phyloP scores from a whole-genome alignment of 352 stramenopile species.

The Pythium phragmiticola region DNA sequence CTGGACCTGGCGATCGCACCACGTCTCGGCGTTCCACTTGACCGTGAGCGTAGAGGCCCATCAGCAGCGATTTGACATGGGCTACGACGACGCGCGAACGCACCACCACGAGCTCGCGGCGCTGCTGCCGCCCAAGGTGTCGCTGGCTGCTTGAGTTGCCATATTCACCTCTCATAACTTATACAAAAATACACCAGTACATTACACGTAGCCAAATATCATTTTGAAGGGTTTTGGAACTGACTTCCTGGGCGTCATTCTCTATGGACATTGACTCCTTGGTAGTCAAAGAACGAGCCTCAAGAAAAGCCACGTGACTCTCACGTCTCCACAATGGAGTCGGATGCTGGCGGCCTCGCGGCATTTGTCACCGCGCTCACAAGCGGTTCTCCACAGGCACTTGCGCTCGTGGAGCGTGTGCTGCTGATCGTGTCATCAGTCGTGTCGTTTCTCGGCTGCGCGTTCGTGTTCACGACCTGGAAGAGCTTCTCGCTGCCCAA shows the following conservation, averaged over 20 bases:
- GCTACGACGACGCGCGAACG: slow-evolving; percentile 55
- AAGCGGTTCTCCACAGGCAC: slow-evolving; percentile 10
- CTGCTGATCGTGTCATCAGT: slow-evolving; percentile 49
- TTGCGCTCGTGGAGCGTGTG: slow-evolving; percentile 45
- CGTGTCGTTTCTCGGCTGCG: slow-evolving; percentile 65
- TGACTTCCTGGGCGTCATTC: slow-evolving; percentile 10
- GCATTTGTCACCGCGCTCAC: slow-evolving; percentile 7
- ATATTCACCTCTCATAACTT: slow-evolving; percentile 11
- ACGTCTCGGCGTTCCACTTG: slow-evolving; percentile 53
- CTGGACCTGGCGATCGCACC: slow-evolving; percentile 61
- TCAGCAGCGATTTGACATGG: slow-evolving; percentile 54
- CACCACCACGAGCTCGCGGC: slow-evolving; percentile 52
- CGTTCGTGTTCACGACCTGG: slow-evolving; percentile 70
- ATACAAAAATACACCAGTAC: neutral
- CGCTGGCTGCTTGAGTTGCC: neutral
- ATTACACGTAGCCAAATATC: neutral
- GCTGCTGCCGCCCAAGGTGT: slow-evolving; percentile 34
- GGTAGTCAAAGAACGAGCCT: neutral
- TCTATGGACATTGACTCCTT: too few relatives aligned
- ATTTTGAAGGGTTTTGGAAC: neutral
- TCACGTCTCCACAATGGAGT: neutral
- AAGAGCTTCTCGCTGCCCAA: slow-evolving; percentile 63
- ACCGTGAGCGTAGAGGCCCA: slow-evolving; percentile 51
- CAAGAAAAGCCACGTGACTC: neutral
- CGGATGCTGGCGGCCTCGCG: neutral